phyloP scores from a whole-genome alignment of 2,329 filamentous ascomycete species.

The Botrytis galanthina region DNA sequence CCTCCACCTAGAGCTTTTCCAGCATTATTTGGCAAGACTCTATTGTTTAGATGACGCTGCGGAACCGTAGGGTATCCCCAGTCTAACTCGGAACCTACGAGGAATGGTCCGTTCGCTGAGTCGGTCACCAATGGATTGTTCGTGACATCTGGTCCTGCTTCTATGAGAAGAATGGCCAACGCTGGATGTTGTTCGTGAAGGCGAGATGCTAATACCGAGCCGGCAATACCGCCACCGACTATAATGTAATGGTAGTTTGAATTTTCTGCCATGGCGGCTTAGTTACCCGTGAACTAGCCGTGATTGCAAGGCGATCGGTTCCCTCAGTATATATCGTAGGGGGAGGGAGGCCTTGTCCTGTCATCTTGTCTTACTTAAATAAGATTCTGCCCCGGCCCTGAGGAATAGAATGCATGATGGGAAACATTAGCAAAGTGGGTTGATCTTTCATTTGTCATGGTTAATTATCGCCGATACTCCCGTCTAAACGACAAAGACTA shows the following conservation, averaged over 20 bases:
- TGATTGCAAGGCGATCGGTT: too few relatives aligned
- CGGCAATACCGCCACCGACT: constrained; percentile 42
- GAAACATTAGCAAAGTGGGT: too few relatives aligned
- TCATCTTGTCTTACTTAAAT: too few relatives aligned
- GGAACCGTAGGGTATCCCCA: constrained; percentile 41
- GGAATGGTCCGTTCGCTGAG: not conserved
- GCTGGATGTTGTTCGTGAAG: constrained; percentile 34
- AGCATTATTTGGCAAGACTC: constrained; percentile 34
- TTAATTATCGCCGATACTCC: too few relatives aligned
- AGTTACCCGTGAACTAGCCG: too few relatives aligned
- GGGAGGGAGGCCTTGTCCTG: too few relatives aligned
- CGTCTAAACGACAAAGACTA: too few relatives aligned
- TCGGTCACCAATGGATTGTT: constrained; percentile 18
- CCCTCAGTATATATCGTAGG: too few relatives aligned
- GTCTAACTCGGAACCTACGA: constrained; percentile 31
- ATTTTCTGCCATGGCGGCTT: too few relatives aligned
- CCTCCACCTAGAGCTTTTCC: constrained; percentile 46
- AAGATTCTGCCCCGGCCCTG: too few relatives aligned
- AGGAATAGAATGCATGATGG: too few relatives aligned
- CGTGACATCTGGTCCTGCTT: constrained; percentile 40
- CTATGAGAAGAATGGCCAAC: constrained; percentile 42
- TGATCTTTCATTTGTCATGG: too few relatives aligned
- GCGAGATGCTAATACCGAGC: constrained; percentile 41
- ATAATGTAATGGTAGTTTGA: constrained; percentile 38
- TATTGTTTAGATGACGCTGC: constrained; percentile 32